These are phyloP conservation scores for Novymonas esmeraldas DNA, from an alignment of 208 protist species.

Conservation along the genomic window DNA sequence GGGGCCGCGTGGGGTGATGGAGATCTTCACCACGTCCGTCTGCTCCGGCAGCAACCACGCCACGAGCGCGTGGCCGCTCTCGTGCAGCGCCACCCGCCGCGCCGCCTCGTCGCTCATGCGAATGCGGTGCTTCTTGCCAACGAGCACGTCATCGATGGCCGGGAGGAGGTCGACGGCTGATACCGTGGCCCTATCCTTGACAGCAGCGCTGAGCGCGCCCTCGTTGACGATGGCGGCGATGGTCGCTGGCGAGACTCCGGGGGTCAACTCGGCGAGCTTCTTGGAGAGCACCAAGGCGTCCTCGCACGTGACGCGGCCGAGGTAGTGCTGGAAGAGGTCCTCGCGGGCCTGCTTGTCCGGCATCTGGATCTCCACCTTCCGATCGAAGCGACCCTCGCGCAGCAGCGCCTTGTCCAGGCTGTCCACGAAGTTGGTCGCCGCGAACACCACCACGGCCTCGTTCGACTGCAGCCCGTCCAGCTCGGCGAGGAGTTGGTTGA, in stretches of 20 bases:
- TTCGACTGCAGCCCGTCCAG: slow-evolving; percentile 93
- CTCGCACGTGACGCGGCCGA: slow-evolving; percentile 50
- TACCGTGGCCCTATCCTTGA: slow-evolving; percentile 92
- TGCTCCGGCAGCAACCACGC: slow-evolving; percentile 92
- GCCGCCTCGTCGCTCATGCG: slow-evolving; percentile 62
- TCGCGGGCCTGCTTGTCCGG: slow-evolving; percentile 72
- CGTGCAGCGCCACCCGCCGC: slow-evolving; percentile 91
- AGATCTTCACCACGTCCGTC: slow-evolving; percentile 95
- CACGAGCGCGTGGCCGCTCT: slow-evolving; percentile 96
- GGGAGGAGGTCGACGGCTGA: slow-evolving; percentile 69
- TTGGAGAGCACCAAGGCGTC: slow-evolving; percentile 30
- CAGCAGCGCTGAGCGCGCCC: slow-evolving; percentile 87
- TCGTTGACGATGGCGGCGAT: slow-evolving; percentile 93
- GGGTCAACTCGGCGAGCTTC: slow-evolving; percentile 79
- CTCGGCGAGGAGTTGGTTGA: slow-evolving; percentile 97
- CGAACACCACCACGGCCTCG: slow-evolving; percentile 96
- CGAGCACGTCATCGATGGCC: slow-evolving; percentile 86
- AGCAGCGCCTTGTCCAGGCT: slow-evolving; percentile 95
- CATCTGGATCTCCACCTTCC: slow-evolving; percentile 89
- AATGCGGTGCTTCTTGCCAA: slow-evolving; percentile 86
- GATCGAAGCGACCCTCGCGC: slow-evolving; percentile 97
- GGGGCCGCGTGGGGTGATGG: slow-evolving; percentile 93
- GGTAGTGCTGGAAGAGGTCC: slow-evolving; percentile 81
- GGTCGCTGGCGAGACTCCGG: slow-evolving; percentile 92
- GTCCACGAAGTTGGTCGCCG: slow-evolving; percentile 96